Conservation (phyloP, 2,329 filamentous ascomycete genomes). For the Aspergillus glaucus region DNA sequence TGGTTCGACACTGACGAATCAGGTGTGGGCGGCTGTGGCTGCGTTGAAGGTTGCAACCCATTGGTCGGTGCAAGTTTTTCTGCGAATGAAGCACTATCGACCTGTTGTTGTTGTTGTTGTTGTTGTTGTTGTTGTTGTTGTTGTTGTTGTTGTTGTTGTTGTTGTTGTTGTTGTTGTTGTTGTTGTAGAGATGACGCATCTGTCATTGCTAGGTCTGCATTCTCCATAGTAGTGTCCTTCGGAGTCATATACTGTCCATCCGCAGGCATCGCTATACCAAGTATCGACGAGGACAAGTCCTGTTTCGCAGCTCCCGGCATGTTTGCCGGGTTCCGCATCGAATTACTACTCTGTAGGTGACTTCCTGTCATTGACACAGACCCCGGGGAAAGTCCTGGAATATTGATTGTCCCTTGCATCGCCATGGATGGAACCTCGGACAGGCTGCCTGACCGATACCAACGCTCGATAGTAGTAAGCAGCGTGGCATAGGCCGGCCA, state of each 20-base stretch:
- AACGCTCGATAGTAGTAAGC: constrained; percentile 22
- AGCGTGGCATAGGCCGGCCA: constrained; percentile 33
- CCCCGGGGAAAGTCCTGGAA: constrained; percentile 1
- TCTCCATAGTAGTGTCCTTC: constrained; percentile 26
- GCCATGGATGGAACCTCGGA: constrained; percentile 4
- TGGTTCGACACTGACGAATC: constrained; percentile 27
- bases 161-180: background rate
- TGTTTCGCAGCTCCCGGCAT: constrained; percentile 11
- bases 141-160: no score
- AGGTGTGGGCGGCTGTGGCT: constrained; percentile 25
- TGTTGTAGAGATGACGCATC: constrained; percentile 14
- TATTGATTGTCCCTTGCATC: constrained; percentile 4
- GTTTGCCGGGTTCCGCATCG: constrained; percentile 8
- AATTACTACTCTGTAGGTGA: constrained; percentile 2
- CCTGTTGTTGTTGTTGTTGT: constrained; percentile 4
- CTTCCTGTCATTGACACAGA: constrained; percentile 3
- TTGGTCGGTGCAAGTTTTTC: constrained; percentile 18
- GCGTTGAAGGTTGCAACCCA: constrained; percentile 12
- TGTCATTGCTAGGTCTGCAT: constrained; percentile 19
- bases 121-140: no score
- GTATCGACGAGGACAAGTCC: constrained; percentile 22
- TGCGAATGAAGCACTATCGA: constrained; percentile 7
- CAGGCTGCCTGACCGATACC: constrained; percentile 16
- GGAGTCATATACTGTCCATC: constrained; percentile 28
- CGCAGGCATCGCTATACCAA: constrained; percentile 28